A percentile compares a stretch with the other conserved stretches of the same genome.
Evolutionary conservation across 331 rosid genomes (phyloP).

Genomic region (Malus hybrid): DNA sequence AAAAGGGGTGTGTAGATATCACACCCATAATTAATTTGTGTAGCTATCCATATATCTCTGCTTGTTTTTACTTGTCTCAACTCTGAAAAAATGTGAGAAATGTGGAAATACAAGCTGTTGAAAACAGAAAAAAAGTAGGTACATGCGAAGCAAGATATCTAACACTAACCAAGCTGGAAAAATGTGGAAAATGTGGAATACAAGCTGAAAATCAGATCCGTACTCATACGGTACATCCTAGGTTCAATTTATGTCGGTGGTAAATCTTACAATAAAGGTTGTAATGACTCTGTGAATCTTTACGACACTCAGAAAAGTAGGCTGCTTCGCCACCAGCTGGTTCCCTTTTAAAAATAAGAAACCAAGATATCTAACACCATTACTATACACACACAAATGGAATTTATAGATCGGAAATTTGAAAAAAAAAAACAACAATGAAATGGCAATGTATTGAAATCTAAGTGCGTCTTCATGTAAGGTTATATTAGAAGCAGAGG

Average conservation of each 20-base stretch:
- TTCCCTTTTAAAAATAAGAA: too few relatives aligned
- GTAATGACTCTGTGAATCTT: accelerated
- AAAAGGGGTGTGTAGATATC: too few relatives aligned
- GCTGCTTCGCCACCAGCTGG: too few relatives aligned
- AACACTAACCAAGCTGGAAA: neutral
- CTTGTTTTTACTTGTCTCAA: neutral
- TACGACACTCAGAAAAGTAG: too few relatives aligned
- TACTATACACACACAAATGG: too few relatives aligned
- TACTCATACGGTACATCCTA: too few relatives aligned
- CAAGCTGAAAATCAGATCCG: neutral
- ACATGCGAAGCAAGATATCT: neutral
- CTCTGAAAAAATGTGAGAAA: neutral
- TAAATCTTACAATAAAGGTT: too few relatives aligned
- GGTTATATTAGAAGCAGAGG: neutral
- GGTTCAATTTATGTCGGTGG: too few relatives aligned
- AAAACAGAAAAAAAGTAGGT: neutral
- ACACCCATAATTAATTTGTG: neutral
- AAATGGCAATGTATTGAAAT: neutral
- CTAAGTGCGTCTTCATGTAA: neutral
- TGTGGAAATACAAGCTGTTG: neutral
- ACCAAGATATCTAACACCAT: too few relatives aligned
- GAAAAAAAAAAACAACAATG: too few relatives aligned
- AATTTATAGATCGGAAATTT: too few relatives aligned
- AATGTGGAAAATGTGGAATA: neutral
- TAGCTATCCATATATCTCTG: neutral